phyloP scores from a whole-genome alignment of 495 filamentous ascomycete species.

The Trichoderma virens region DNA sequence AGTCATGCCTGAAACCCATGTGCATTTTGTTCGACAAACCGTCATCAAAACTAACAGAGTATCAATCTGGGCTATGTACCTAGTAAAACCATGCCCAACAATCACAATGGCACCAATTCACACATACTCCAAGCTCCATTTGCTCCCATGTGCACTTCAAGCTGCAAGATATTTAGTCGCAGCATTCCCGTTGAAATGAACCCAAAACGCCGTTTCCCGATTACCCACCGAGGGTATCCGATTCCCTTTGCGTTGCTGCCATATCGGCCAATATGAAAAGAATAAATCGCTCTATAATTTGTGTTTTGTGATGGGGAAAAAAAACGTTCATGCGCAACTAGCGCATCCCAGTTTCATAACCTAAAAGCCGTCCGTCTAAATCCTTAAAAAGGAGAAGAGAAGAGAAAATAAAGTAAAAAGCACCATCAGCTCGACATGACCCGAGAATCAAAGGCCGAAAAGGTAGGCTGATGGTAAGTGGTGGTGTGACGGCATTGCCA shows the following conservation, averaged over 20 bases:
- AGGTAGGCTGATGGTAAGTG: neutral
- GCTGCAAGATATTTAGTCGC: neutral
- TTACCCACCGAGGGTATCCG: neutral
- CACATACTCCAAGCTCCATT: neutral
- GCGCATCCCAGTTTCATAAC: neutral
- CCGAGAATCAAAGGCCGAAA: neutral
- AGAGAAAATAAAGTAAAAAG: neutral
- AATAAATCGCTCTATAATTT: slow-evolving; percentile 1
- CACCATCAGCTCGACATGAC: neutral
- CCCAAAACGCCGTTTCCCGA: neutral
- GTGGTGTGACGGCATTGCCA: neutral
- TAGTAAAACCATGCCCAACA: too few relatives aligned
- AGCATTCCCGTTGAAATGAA: neutral
- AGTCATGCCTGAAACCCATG: too few relatives aligned
- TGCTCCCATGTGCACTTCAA: neutral
- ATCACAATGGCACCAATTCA: neutral
- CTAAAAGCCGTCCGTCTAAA: neutral
- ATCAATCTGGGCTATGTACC: neutral
- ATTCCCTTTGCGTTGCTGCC: neutral
- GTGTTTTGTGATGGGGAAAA: neutral
- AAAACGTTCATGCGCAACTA: neutral
- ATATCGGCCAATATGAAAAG: neutral
- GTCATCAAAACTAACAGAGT: neutral
- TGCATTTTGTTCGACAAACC: neutral
- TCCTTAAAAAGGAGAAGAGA: neutral